Percentiles rank a stretch among this genome's conserved stretches.
phyloP scores from a whole-genome alignment of 2,329 filamentous ascomycete genomes.

The Aspergillus sp. region DNA sequence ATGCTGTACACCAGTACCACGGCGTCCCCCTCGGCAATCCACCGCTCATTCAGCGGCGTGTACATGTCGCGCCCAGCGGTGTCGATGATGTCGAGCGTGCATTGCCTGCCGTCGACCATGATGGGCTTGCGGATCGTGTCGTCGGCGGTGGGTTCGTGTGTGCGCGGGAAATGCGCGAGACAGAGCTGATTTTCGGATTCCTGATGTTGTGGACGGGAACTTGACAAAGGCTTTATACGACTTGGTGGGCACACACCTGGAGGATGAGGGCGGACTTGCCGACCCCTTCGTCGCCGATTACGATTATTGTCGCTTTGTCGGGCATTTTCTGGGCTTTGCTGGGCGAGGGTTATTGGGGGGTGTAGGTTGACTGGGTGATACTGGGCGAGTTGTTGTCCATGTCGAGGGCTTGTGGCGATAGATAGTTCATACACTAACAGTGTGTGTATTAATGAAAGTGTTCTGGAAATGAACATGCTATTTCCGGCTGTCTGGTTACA shows the following conservation, averaged over 20 bases:
- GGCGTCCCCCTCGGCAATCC: background rate
- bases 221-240: background rate
- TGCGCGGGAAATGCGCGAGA: background rate
- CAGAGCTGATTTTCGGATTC: background rate
- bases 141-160: background rate
- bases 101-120: background rate
- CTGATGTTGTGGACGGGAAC: background rate
- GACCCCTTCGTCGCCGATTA: constrained; percentile 4
- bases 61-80: background rate
- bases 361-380: background rate
- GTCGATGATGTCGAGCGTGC: background rate
- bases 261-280: constrained; percentile 3
- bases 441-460: no score
- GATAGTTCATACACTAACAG: no score
- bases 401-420: no score
- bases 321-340: background rate
- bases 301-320: background rate
- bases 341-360: background rate
- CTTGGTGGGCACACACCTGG: background rate
- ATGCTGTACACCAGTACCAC: background rate
- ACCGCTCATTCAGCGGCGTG: background rate
- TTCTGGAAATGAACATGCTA: no score
- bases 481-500: no score
- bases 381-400: no score
- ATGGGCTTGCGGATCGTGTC: background rate